These are phyloP conservation scores for Bacidia gigantensis DNA, from an alignment of 495 filamentous ascomycete genomes.

Conservation along the genomic window DNA sequence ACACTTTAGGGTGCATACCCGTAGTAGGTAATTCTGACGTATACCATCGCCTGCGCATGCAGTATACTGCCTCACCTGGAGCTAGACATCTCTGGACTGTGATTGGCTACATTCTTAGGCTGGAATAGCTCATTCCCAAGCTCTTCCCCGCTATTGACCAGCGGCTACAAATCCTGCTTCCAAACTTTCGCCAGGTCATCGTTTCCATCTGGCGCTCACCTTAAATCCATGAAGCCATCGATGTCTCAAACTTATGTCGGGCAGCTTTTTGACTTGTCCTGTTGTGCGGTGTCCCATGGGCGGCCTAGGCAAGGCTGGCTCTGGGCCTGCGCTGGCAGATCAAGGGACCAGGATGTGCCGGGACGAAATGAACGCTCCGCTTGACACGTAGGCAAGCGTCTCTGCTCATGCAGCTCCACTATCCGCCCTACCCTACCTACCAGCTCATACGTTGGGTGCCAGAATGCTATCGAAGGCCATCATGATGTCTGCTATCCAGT, in stretches of 20 bases:
- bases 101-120: not conserved
- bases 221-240: not conserved
- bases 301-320: not conserved
- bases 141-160: not conserved
- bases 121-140: not conserved
- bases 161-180: not conserved
- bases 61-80: not conserved
- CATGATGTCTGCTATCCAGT: not conserved
- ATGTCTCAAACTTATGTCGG: not conserved
- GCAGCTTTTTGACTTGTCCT: not conserved
- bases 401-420: constrained; percentile 16
- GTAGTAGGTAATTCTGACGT: not conserved
- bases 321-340: not conserved
- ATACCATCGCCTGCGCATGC: not conserved
- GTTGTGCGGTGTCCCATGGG: not conserved
- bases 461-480: not conserved
- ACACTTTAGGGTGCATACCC: not conserved
- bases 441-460: not conserved
- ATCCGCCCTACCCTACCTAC: constrained; percentile 5
- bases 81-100: not conserved
- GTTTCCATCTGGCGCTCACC: not conserved
- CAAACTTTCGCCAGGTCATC: constrained; percentile 5
- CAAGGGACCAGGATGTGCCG: constrained; percentile 11
- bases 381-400: constrained; percentile 21
- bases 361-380: constrained; percentile 17